These are phyloP conservation scores for Macadamia tetraphylla DNA, from an alignment of 164 flowering plant genomes.

Conservation along the genomic window DNA sequence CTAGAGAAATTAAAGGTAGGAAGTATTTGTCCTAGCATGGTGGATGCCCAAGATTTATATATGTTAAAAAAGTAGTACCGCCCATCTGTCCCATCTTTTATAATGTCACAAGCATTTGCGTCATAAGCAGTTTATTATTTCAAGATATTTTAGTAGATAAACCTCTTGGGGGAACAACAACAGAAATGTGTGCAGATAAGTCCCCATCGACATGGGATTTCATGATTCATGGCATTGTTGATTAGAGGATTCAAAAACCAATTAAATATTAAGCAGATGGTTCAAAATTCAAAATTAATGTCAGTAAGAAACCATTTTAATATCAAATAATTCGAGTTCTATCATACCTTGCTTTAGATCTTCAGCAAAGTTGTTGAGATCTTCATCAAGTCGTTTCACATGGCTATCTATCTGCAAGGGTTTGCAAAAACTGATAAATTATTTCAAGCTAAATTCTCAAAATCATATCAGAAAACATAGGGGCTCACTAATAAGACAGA, in stretches of 20 bases:
- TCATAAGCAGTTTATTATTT: too few species aligned
- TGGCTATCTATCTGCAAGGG: constrained; percentile 89
- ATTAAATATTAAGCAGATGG: background rate
- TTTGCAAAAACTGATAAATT: background rate
- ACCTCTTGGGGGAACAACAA: background rate
- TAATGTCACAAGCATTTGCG: too few species aligned
- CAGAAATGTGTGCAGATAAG: background rate
- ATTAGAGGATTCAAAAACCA: background rate
- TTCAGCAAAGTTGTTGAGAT: constrained; percentile 82
- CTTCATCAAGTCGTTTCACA: constrained; percentile 94
- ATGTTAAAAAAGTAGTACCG: too few species aligned
- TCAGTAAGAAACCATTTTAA: background rate
- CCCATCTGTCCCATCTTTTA: too few species aligned
- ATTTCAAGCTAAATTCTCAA: too few species aligned
- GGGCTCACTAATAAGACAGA: too few species aligned
- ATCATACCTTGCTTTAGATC: constrained; percentile 91
- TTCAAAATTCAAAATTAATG: constrained; percentile 1
- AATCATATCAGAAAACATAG: too few species aligned
- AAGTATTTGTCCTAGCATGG: too few species aligned
- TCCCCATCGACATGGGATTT: background rate
- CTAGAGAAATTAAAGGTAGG: too few species aligned
- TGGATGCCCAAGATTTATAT: too few species aligned
- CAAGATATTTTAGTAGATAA: too few species aligned
- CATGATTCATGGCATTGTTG: background rate
- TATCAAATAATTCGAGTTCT: background rate